Evolutionary conservation across 129 eudicot species (phyloP).

Genomic region (Ambrosia artemisiifolia): DNA sequence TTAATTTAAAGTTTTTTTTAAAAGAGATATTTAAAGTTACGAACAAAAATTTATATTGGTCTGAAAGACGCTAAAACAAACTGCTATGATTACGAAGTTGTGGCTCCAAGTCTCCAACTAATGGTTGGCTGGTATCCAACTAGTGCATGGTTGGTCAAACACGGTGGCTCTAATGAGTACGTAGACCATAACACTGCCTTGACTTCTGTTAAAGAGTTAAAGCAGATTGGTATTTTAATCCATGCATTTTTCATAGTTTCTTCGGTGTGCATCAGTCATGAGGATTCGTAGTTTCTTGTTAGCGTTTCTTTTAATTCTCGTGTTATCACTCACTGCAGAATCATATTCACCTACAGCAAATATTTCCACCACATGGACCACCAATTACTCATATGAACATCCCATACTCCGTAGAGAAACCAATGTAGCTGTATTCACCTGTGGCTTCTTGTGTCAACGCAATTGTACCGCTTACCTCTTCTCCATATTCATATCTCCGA

Average conservation of each 20-base stretch:
- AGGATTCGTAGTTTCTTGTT: not conserved
- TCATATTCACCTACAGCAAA: no score
- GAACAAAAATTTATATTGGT: no score
- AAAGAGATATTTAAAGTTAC: no score
- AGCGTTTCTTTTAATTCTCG: not conserved
- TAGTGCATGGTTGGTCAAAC: no score
- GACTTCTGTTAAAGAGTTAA: not conserved
- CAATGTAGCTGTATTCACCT: not conserved
- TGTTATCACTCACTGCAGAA: not conserved
- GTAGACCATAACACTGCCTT: no score
- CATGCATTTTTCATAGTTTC: not conserved
- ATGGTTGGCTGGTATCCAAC: no score
- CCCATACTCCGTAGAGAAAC: not conserved
- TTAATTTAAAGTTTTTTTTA: no score
- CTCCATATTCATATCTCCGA: not conserved
- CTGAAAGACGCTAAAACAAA: no score
- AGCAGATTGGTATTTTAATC: not conserved
- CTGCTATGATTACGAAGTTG: no score
- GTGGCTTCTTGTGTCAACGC: slow-evolving; percentile 11
- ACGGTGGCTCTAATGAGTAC: no score
- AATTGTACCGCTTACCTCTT: not conserved
- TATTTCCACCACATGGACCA: not conserved
- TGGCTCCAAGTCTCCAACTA: no score
- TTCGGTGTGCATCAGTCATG: not conserved
- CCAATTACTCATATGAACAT: no score